Percentiles rank a stretch among this genome's conserved stretches.
These are phyloP conservation scores for Colletotrichum tropicale DNA, from an alignment of 2,329 filamentous ascomycete species.

Conservation along the genomic window DNA sequence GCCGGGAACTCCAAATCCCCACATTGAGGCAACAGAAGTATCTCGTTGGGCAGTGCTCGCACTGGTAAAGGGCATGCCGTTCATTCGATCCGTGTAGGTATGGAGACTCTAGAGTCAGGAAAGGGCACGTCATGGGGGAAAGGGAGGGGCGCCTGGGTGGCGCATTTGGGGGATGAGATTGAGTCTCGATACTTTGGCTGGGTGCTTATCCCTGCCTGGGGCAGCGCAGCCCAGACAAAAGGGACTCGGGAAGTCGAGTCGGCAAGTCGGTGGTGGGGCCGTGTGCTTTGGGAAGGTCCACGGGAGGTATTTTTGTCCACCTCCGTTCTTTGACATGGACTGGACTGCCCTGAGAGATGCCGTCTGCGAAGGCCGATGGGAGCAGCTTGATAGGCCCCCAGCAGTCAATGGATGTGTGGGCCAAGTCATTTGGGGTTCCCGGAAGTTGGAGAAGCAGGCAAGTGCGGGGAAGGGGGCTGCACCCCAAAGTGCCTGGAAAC, in stretches of 20 bases:
- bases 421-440: neutral
- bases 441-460: slow-evolving; percentile 11
- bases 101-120: neutral
- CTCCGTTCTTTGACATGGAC: neutral
- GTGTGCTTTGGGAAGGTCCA: neutral
- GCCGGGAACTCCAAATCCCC: slow-evolving; percentile 16
- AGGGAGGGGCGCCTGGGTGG: neutral
- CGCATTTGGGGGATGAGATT: neutral
- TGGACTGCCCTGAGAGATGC: neutral
- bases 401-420: neutral
- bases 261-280: slow-evolving; percentile 11
- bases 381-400: neutral
- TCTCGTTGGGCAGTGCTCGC: neutral
- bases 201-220: slow-evolving; percentile 1
- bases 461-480: slow-evolving; percentile 14
- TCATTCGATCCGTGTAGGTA: neutral
- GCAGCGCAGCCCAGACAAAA: neutral
- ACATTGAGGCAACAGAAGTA: neutral
- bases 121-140: neutral
- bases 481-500: neutral
- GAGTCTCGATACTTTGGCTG: neutral
- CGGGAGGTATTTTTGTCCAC: neutral
- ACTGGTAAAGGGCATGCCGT: neutral
- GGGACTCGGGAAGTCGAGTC: slow-evolving; percentile 18
- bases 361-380: neutral